Base-by-base conservation (phyloP, 148 eudicot genomes). In the Chenopodium suecicum region DNA sequence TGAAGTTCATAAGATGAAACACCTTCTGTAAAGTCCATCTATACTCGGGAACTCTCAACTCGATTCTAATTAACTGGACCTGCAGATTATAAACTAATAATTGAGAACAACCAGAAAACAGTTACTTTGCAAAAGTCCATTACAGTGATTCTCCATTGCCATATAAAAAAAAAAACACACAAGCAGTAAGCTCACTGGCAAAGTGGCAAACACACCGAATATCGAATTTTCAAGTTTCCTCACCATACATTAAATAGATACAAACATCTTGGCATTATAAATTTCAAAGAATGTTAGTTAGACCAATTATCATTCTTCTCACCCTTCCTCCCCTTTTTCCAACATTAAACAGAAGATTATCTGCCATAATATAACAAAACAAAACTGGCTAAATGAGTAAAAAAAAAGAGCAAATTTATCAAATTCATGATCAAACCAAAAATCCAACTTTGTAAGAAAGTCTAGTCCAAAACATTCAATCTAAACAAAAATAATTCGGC, bases 21-120 rank as follows among this genome's bases (percentile, higher is more conserved):
- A 90, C 89, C 85, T 95, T 95, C 74, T 95, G 96, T 20, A 95
- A 90, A 77, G 97, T 95, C 96, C 98, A 95, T 76, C 97, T 92
- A 89, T 89, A 95, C 63, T 93, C 94, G 0, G 96, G 97, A 70
- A 95, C 93, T 84, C 98, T 92, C 69, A 88, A 48, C 83, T 95
- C 92, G 47, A 93, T 93, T 83, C 96, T 92, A 83, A 93, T 88
- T 41, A 95, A 71, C 86, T 95, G 98, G 70, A 92, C 83, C 98
- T 95, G 96, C 84, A 88, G 8, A 69, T 37, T 9, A 54, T 48
- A 48, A 73, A 73, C 32, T 73, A 25, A 4, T 48, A 47, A 82
- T 32, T 23, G 29, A 47, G 47, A 44, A 78, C 19, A 56, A 9
- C 65, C 46, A 66, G 17, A 16, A 58, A 10, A 31, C n/a, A 29